phyloP scores from a whole-genome alignment of 345 rosid species.

The Garcia nutans region DNA sequence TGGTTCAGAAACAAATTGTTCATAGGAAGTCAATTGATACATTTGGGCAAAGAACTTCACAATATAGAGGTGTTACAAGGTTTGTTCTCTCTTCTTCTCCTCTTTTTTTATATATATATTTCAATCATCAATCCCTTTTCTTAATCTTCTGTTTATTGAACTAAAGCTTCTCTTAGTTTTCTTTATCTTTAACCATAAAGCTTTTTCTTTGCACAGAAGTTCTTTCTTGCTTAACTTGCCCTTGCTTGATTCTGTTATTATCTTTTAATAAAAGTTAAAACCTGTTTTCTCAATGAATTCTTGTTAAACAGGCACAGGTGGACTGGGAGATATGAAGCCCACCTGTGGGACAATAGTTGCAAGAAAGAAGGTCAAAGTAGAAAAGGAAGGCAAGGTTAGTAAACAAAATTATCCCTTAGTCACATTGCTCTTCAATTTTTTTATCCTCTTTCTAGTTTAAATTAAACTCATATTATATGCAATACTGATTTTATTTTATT shows the following conservation, averaged over 20 bases:
- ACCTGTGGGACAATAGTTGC: constrained; percentile 96
- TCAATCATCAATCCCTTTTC: not conserved
- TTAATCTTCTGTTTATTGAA: not conserved
- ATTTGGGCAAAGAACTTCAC: constrained; percentile 98
- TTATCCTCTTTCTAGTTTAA: constrained; percentile 3
- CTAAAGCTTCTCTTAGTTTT: not conserved
- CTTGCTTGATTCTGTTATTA: not conserved
- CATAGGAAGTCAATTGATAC: constrained; percentile 96
- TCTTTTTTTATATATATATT: not conserved
- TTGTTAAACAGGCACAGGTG: constrained; percentile 70
- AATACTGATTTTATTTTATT: constrained; percentile 29
- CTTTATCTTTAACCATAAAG: not conserved
- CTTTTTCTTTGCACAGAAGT: not conserved
- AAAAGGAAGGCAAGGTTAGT: constrained; percentile 87
- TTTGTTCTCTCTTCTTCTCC: constrained; percentile 13
- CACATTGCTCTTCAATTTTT: not conserved
- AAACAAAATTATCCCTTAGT: not conserved
- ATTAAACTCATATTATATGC: constrained; percentile 10
- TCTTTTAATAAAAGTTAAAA: not conserved
- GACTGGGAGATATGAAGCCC: constrained; percentile 99
- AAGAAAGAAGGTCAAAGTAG: constrained; percentile 96
- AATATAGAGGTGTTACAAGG: constrained; percentile 98
- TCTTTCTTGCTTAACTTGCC: not conserved
- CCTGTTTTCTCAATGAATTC: constrained; percentile 2
- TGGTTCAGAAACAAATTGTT: constrained; percentile 70